Conservation (phyloP, 768 basidiomycete species). For the Podaxis mareebaensis region DNA sequence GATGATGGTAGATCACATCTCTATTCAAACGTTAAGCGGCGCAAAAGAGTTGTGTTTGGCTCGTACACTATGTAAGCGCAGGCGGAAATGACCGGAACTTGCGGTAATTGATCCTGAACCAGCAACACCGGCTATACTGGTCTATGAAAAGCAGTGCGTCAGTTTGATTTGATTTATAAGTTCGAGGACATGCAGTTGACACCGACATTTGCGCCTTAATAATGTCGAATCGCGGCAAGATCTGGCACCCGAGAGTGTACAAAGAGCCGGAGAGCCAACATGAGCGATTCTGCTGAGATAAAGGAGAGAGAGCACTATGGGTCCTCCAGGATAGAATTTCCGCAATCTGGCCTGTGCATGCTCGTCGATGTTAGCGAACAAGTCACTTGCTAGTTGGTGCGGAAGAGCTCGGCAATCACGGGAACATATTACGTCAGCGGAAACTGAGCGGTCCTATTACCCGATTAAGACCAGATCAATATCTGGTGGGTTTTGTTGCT, state of each 20-base stretch:
- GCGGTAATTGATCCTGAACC: constrained; percentile 12
- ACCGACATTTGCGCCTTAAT: neutral
- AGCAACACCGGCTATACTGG: constrained; percentile 4
- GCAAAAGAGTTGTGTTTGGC: constrained; percentile 7
- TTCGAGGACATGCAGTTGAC: neutral
- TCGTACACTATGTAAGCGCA: neutral
- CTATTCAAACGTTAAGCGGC: constrained; percentile 13
- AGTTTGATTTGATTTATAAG: constrained; percentile 1
- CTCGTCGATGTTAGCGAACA: neutral
- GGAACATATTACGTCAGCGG: constrained; percentile 2
- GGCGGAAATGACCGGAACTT: constrained; percentile 5
- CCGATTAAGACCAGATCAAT: neutral
- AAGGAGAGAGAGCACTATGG: neutral
- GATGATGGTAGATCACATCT: constrained; percentile 8
- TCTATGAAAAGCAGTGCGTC: constrained; percentile 4
- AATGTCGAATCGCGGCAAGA: neutral
- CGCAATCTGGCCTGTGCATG: neutral
- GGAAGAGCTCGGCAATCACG: constrained; percentile 3
- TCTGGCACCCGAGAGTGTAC: neutral
- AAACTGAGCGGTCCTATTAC: neutral
- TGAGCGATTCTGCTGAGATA: neutral
- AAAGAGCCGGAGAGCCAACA: neutral
- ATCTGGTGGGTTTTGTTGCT: constrained; percentile 1
- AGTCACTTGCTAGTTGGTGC: neutral
- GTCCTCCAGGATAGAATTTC: neutral